These are phyloP conservation scores for Cynara cardunculus DNA, from an alignment of 129 eudicot species.

Conservation along the genomic window DNA sequence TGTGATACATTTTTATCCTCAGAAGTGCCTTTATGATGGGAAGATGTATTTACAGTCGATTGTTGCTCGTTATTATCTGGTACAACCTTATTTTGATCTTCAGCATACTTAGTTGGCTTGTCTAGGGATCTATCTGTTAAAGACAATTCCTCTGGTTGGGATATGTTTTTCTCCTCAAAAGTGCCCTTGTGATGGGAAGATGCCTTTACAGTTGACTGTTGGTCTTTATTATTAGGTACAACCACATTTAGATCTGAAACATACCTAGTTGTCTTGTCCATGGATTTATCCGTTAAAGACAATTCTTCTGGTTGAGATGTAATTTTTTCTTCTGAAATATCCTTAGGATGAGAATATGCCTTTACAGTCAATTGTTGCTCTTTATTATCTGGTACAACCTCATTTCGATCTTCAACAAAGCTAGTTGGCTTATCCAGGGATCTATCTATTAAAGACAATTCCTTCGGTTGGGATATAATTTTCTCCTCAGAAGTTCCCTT, in stretches of 20 bases:
- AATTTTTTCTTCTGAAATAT: too few species aligned
- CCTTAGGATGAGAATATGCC: neutral
- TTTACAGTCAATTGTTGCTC: neutral
- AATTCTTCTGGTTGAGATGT: neutral
- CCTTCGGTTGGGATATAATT: slow-evolving; percentile 9
- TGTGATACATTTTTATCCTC: slow-evolving; percentile 13
- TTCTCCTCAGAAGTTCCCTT: slow-evolving; percentile 2
- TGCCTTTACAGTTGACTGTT: neutral
- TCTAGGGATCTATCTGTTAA: slow-evolving; percentile 16
- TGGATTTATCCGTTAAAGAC: neutral
- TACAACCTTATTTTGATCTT: slow-evolving; percentile 6
- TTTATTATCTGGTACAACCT: neutral
- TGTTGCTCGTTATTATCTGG: neutral
- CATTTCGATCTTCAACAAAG: neutral
- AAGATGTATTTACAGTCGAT: neutral
- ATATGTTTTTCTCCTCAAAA: neutral
- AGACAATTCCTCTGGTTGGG: slow-evolving; percentile 17
- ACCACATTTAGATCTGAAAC: neutral
- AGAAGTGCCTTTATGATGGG: slow-evolving; percentile 9
- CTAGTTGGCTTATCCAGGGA: neutral
- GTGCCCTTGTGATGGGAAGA: slow-evolving; percentile 14
- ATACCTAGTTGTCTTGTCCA: neutral
- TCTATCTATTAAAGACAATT: slow-evolving; percentile 18
- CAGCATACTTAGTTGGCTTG: neutral
- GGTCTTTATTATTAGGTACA: neutral